Base-by-base conservation (phyloP, 2,329 filamentous ascomycete genomes). In the Penicillium sp. region DNA sequence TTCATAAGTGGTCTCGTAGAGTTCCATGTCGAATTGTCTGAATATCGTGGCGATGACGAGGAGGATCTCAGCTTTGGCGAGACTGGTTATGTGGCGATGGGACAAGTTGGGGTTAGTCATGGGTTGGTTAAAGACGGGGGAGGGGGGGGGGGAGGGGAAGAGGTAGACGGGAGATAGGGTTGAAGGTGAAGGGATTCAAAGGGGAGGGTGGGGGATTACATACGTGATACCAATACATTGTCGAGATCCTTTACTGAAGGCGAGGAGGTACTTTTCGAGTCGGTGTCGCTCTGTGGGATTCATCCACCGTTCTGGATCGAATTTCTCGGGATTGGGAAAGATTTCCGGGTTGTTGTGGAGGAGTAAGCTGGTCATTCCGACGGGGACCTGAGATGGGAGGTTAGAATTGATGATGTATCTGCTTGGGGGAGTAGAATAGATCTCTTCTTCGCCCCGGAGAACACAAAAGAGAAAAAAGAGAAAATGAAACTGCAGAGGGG, bases 181-280 rank as follows among this genome's bases (percentile, higher is more conserved):
- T 18, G 18, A 3, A 11, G 4, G 11, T 7, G 27, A 11, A 6
- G 24, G 25, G n/a, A 26, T 12, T 32, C 5, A 13, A 27, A 7
- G 29, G 28, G 11, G 9, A 26, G 6, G 32, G 13, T 2, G 18
- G 28, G 40, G 26, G 12, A 9, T 25, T 36, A 45, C 43, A 9
- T 55, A 65, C 62, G 76, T 72, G 39, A 73, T 72, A 12, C 75
- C 75, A 9, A 73, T 62, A 50, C 75, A 78, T 57, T 70, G 69
- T 24, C 74, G 60, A 3, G 64, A 69, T 0, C 74, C 74, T 34
- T 63, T 66, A 32, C 62, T 62, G 46, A 74, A 74, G 0, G 65
- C 50, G 6, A 73, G 62, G 27, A 73, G 49, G 45, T 68, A 71
- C 26, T 59, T 63, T 25, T 68, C 58, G 8, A 70, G 56, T 1